Evolutionary conservation across 2,329 filamentous ascomycete species (phyloP).

Genomic region (Nemania sp.): DNA sequence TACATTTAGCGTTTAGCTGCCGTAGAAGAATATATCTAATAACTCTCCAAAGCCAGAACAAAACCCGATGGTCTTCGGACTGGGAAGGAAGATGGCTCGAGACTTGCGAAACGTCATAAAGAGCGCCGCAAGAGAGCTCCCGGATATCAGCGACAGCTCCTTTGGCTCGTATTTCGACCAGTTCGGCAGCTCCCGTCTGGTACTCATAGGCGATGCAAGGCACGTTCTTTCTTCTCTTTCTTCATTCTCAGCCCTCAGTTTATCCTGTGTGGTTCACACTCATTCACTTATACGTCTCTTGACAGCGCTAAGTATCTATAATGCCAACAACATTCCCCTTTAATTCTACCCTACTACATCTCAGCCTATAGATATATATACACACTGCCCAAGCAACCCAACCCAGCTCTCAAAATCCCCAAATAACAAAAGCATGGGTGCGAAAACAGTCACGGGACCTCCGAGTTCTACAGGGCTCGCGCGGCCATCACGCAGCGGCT

Average conservation of each 20-base stretch:
- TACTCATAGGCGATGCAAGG: slow-evolving; percentile 60
- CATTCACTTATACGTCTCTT: no score
- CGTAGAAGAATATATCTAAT: neutral
- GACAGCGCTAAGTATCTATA: neutral
- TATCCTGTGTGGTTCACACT: no score
- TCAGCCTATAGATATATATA: no score
- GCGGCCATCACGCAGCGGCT: slow-evolving; percentile 64
- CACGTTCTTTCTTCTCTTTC: neutral
- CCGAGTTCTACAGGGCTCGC: slow-evolving; percentile 65
- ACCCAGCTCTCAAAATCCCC: neutral
- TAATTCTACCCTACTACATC: neutral
- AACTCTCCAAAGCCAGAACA: neutral
- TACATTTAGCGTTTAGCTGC: neutral
- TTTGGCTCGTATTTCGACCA: slow-evolving; percentile 58
- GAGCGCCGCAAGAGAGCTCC: neutral
- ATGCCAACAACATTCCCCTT: neutral
- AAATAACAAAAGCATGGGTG: neutral
- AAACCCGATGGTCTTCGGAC: neutral
- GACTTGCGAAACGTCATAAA: neutral
- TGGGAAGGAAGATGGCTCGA: neutral
- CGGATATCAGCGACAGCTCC: slow-evolving; percentile 39
- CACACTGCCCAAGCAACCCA: neutral
- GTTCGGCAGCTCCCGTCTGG: slow-evolving; percentile 55
- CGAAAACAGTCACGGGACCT: slow-evolving; percentile 60
- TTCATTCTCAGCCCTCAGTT: neutral